Conservation (phyloP, 2,329 filamentous ascomycete genomes). For the Sclerotinia nivalis region DNA sequence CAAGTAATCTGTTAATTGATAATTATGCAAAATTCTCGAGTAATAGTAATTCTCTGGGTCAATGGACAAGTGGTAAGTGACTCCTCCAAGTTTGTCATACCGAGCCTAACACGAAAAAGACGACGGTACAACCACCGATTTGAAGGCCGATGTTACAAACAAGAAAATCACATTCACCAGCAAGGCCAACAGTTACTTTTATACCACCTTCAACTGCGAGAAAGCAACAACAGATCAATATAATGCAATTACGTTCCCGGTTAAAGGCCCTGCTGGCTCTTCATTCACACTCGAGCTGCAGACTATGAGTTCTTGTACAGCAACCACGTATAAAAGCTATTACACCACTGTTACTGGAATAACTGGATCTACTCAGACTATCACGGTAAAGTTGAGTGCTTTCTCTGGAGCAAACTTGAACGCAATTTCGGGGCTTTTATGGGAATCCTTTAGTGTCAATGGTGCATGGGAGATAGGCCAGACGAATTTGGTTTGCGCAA, state of each 20-base stretch:
- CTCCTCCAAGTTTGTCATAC: not conserved
- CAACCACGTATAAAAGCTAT: slow-evolving; percentile 46
- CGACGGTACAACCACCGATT: slow-evolving; percentile 50
- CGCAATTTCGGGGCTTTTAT: slow-evolving; percentile 50
- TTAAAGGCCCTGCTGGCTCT: slow-evolving; percentile 48
- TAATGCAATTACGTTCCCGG: slow-evolving; percentile 49
- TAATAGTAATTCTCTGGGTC: slow-evolving; percentile 42
- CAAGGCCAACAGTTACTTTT: slow-evolving; percentile 52
- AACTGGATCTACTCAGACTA: slow-evolving; percentile 51
- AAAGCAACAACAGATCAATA: slow-evolving; percentile 49
- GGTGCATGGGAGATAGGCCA: slow-evolving; percentile 52
- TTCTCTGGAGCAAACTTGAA: slow-evolving; percentile 53
- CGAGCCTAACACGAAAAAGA: slow-evolving; percentile 42
- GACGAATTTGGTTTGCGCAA: slow-evolving; percentile 48
- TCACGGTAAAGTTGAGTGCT: slow-evolving; percentile 52
- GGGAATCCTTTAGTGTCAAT: slow-evolving; percentile 44
- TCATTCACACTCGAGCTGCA: slow-evolving; percentile 50
- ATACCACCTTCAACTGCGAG: slow-evolving; percentile 54
- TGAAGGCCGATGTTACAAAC: slow-evolving; percentile 43
- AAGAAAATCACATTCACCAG: slow-evolving; percentile 54
- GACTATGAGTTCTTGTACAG: slow-evolving; percentile 48
- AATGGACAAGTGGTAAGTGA: slow-evolving; percentile 44
- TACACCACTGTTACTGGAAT: slow-evolving; percentile 49
- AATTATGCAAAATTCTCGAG: slow-evolving; percentile 40
- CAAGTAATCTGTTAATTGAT: slow-evolving; percentile 39